Percentiles rank a stretch among this genome's conserved stretches.
These are phyloP conservation scores for Letharia columbiana DNA, from an alignment of 495 filamentous ascomycete genomes.

Conservation along the genomic window DNA sequence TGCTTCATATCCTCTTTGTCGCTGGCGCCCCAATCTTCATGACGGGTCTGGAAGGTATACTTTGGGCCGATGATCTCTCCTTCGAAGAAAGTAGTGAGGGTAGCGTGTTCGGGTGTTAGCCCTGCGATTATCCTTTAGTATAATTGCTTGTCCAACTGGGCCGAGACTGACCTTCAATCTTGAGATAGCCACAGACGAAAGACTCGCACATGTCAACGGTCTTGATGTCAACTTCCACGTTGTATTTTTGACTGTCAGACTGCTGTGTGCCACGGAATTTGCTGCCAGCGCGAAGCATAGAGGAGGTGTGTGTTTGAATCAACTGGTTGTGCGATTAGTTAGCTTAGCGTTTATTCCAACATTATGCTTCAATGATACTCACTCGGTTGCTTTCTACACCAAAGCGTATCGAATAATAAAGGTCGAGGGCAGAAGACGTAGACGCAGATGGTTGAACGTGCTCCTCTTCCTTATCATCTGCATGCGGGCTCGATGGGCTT, in stretches of 20 bases:
- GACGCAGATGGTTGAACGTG: conserved; percentile 6
- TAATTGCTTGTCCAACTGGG: neutral
- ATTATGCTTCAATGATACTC: conserved; percentile 6
- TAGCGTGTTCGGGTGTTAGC: conserved; percentile 90
- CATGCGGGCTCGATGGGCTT: conserved; percentile 14
- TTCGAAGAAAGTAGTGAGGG: conserved; percentile 95
- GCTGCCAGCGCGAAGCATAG: conserved; percentile 79
- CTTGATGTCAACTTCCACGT: conserved; percentile 95
- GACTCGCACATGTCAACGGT: conserved; percentile 93
- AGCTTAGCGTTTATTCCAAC: neutral
- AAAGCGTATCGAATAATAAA: conserved; percentile 17
- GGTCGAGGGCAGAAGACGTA: conserved; percentile 20
- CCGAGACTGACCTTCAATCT: conserved; percentile 77
- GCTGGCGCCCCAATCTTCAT: conserved; percentile 82
- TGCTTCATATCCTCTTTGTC: conserved; percentile 91
- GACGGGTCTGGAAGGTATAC: conserved; percentile 84
- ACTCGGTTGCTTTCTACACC: conserved; percentile 21
- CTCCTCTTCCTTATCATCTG: conserved; percentile 16
- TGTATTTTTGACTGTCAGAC: conserved; percentile 83
- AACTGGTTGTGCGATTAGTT: conserved; percentile 13
- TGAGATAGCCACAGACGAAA: conserved; percentile 89
- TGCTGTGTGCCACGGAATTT: conserved; percentile 85
- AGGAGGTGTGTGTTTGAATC: conserved; percentile 54
- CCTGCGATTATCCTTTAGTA: conserved; percentile 44
- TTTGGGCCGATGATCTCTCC: conserved; percentile 96